Evolutionary conservation across 2,329 filamentous ascomycete genomes (phyloP), one percentile per base, ranked within the genome.

Genomic region (Colletotrichum viniferum): DNA sequence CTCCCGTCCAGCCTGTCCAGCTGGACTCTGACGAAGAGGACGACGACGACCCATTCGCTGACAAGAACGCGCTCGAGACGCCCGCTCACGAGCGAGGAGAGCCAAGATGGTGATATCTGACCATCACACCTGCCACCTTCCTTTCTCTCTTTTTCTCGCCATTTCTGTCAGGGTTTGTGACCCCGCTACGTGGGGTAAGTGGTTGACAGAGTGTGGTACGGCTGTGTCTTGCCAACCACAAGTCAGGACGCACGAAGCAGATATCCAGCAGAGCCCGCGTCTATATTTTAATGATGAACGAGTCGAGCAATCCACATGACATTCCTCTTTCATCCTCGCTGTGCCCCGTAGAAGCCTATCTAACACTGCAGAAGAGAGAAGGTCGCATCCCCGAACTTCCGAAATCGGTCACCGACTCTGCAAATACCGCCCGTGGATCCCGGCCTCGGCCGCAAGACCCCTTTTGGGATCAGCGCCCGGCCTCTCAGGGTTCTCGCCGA

Each of bases 11-110:
- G 48, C 80, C 48, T 55, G 68, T 74, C 80, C 64, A 85, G 81
- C 78, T 83, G 83, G 43, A 85, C 87, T 36, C 87, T n/a, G 89
- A 88, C 18, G 90, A 92, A 14, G 88, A 88, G 4, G 92, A 94
- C 9, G 94, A 96, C n/a, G 90, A 97, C 77, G 92, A 98, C 81
- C 96, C 96, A 0, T 98, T 98, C 83, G 95, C 94, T 5, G 95
- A 98, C 82, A 91, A 90, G 56, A 96, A 98, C 81, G 94, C 92
- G 6, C 89, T 95, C 5, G 55, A 77, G 48, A 77, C 75, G 36
- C 77, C 77, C 16, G 74, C 74, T 9, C 52, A 43, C 1, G 77
- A 77, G 65, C 74, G 62, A 24, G 56, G 32, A 38, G 74, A 77
- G 69, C 77, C 71, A 36, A 74, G 72, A 43, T 77, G 77, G 74